Conservation (phyloP, 129 eudicot genomes). For the Glebionis coronaria region DNA sequence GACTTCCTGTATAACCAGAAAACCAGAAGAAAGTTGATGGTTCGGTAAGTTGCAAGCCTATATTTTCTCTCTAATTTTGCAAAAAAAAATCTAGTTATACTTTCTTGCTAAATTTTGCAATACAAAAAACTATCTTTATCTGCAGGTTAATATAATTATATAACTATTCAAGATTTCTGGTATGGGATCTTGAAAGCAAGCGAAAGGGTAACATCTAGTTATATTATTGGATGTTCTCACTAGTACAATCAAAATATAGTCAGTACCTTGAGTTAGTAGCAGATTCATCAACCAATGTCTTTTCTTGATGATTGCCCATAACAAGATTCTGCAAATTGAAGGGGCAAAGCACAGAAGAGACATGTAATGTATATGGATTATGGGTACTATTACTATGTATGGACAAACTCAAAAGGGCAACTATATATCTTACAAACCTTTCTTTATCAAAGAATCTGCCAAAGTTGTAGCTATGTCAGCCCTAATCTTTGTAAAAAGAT, state of each 20-base stretch:
- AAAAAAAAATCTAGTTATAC: background rate
- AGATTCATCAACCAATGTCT: constrained; percentile 33
- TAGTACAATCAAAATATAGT: background rate
- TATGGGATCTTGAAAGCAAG: constrained; percentile 13
- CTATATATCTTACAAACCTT: constrained; percentile 32
- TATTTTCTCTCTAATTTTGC: background rate
- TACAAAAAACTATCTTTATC: background rate
- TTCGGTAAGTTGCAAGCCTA: background rate
- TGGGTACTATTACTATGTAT: constrained; percentile 9
- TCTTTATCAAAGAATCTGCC: constrained; percentile 35
- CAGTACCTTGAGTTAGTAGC: constrained; percentile 35
- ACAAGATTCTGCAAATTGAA: constrained; percentile 32
- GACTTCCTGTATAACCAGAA: constrained; percentile 24
- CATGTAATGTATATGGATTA: too few relatives aligned
- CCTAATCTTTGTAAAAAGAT: constrained; percentile 36
- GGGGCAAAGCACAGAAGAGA: background rate
- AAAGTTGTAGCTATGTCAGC: constrained; percentile 44
- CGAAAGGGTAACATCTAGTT: constrained; percentile 5
- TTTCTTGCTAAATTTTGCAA: constrained; percentile 13
- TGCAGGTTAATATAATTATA: constrained; percentile 6
- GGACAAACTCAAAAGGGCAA: background rate
- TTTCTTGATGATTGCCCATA: constrained; percentile 34
- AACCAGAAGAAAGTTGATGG: background rate
- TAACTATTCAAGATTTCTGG: constrained; percentile 6
- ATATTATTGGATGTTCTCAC: constrained; percentile 8